These are phyloP conservation scores for Epichloe amarillans DNA, from an alignment of 2,329 filamentous ascomycete genomes.

Conservation along the genomic window DNA sequence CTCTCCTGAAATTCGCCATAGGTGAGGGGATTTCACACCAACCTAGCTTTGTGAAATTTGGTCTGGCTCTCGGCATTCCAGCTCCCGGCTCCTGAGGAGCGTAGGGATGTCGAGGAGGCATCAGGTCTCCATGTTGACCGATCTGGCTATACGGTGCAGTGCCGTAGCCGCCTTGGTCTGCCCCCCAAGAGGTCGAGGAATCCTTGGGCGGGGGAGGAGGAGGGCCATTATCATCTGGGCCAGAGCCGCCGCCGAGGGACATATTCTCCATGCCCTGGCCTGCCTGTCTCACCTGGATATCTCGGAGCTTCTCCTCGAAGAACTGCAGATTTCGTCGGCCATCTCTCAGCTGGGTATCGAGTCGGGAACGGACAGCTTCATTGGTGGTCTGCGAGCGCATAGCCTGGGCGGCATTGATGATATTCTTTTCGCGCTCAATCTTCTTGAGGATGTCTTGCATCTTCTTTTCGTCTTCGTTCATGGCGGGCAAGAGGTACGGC, in stretches of 20 bases:
- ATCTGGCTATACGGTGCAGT: constrained; percentile 38
- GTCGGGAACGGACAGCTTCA: constrained; percentile 73
- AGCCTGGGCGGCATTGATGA: constrained; percentile 85
- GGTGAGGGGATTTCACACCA: constrained; percentile 24
- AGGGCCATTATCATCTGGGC: constrained; percentile 29
- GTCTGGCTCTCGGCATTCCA: constrained; percentile 57
- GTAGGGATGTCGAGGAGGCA: constrained; percentile 72
- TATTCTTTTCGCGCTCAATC: constrained; percentile 92
- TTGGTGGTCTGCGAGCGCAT: constrained; percentile 97
- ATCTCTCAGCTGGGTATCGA: constrained; percentile 91
- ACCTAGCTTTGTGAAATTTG: constrained; percentile 96
- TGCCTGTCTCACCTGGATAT: constrained; percentile 72
- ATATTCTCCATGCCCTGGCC: constrained; percentile 54
- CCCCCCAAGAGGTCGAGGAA: constrained; percentile 29
- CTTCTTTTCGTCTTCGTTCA: constrained; percentile 51
- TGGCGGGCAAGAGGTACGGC: constrained; percentile 29
- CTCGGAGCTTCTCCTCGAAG: constrained; percentile 81
- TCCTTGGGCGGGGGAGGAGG: constrained; percentile 63
- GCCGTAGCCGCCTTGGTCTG: constrained; percentile 49
- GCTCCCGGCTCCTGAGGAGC: constrained; percentile 53
- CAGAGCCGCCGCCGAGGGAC: constrained; percentile 37
- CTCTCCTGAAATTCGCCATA: too few species aligned
- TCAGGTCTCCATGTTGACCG: constrained; percentile 55
- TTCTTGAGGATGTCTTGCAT: constrained; percentile 80
- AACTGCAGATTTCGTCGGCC: constrained; percentile 88